A percentile compares a stretch with the other conserved stretches of the same genome.
These are phyloP conservation scores for Fistulifera solaris DNA, from an alignment of 108 stramenopile species.

Conservation along the genomic window DNA sequence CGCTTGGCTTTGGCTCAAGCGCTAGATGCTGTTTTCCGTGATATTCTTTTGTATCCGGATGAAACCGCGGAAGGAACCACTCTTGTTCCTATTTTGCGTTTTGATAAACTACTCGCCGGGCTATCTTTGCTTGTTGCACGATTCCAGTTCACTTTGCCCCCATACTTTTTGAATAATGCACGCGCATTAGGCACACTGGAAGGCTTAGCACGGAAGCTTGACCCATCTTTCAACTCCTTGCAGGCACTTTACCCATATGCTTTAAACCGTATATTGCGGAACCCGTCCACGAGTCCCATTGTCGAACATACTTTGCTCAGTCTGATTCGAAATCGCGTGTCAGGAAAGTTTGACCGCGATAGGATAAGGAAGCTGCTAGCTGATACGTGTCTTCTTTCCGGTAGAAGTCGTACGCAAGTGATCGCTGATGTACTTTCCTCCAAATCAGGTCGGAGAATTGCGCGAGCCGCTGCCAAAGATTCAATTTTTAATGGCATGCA, in stretches of 20 bases:
- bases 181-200: conserved; percentile 57
- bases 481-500: no score
- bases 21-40: neutral
- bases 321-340: conserved; percentile 32
- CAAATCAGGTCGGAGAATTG: conserved; percentile 15
- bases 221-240: conserved; percentile 62
- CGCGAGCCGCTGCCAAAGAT: neutral
- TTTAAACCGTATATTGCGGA: conserved; percentile 36
- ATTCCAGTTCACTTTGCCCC: conserved; percentile 65
- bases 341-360: conserved; percentile 27
- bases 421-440: conserved; percentile 44
- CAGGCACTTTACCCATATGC: conserved; percentile 62
- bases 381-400: conserved; percentile 47
- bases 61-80: conserved; percentile 9
- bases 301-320: conserved; percentile 45
- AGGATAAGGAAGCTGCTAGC: conserved; percentile 34
- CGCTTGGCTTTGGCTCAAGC: conserved; percentile 30
- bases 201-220: conserved; percentile 58
- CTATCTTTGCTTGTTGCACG: conserved; percentile 54
- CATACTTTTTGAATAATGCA: conserved; percentile 72
- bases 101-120: conserved; percentile 61
- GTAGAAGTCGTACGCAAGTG: conserved; percentile 39
- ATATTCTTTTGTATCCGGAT: conserved; percentile 3
- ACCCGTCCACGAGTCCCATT: conserved; percentile 44
- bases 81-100: conserved; percentile 48